Base-by-base conservation (phyloP, 179 eudicot species). In the Beta macrorhiza region DNA sequence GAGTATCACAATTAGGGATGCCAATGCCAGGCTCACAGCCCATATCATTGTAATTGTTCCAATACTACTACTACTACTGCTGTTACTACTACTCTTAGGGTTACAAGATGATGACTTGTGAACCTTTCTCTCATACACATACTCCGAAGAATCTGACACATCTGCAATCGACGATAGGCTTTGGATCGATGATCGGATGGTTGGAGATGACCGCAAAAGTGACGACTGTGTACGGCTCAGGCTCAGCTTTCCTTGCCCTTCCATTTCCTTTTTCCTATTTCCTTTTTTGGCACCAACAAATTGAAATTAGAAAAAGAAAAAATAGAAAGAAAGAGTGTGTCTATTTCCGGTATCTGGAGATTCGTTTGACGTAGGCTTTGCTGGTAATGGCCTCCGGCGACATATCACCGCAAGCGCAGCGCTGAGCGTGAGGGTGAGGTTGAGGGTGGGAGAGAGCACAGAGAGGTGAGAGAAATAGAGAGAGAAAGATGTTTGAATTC, bases 161-260 rank as follows among this genome's bases (percentile, higher is more conserved):
- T 89, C 94, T 82, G 74, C 82, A 57, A 89, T 86, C 63, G 95
- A 90, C 5, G 96, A 89, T 10, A 93, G 80, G 81, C 94, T 93
- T 13, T 92, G 95, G 83, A 91, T 89, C 51, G 97, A 93, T 1
- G 98, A 93, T 87, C 97, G 87, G 87, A 91, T 76, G 81, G 94
- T 91, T 7, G 98, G 97, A 8, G 98, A 93, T 3, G 97, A 92
- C 6, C 97, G 93, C 87, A 93, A 97, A 44, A 93, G 91, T 2
- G 97, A 94, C 6, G 98, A 94, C 19, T 89, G 89, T 0, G 96
- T 90, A 49, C 94, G 85, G 2, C 89, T 91, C 3, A 94, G 85
- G 2, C 89, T 91, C 3, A 94, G 90, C 90, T 91, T 91, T 70
- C 89, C 85, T 82, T 85, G 93, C 67, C 86, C 82, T 57, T 91